Evolutionary conservation across 2,329 filamentous ascomycete genomes (phyloP).

Genomic region (Drechslerella stenobrocha): DNA sequence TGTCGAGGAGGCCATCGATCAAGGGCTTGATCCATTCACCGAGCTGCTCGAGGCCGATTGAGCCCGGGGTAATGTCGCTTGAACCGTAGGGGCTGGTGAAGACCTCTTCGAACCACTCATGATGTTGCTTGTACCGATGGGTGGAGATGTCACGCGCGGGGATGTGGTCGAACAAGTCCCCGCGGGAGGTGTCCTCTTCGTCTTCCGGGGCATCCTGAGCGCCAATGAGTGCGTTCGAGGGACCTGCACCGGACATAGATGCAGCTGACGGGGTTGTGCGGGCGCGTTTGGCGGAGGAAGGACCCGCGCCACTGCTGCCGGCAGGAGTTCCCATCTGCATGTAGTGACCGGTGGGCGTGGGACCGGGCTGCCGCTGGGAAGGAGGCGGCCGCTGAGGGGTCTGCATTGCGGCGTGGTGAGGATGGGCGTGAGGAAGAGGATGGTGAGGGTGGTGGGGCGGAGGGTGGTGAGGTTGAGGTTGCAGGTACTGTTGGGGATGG

Average conservation of each 20-base stretch:
- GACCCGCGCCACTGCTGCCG: slow-evolving; percentile 14
- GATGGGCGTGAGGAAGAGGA: not conserved
- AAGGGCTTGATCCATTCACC: slow-evolving; percentile 37
- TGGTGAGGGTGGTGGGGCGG: not conserved
- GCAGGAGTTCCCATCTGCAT: slow-evolving; percentile 39
- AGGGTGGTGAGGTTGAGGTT: slow-evolving; percentile 29
- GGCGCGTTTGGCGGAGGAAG: slow-evolving; percentile 34
- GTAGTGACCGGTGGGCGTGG: slow-evolving; percentile 32
- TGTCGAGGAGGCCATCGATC: slow-evolving; percentile 24
- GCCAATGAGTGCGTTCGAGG: slow-evolving; percentile 28
- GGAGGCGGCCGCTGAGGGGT: slow-evolving; percentile 22
- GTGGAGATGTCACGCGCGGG: slow-evolving; percentile 87
- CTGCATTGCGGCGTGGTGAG: slow-evolving; percentile 26
- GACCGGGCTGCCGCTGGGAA: slow-evolving; percentile 22
- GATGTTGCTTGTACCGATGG: slow-evolving; percentile 86
- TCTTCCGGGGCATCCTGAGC: slow-evolving; percentile 66
- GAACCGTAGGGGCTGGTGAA: slow-evolving; percentile 86
- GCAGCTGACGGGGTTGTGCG: slow-evolving; percentile 25
- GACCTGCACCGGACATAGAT: slow-evolving; percentile 7
- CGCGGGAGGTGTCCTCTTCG: slow-evolving; percentile 82
- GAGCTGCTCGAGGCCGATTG: slow-evolving; percentile 54
- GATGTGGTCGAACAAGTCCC: slow-evolving; percentile 86
- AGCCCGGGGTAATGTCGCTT: slow-evolving; percentile 74
- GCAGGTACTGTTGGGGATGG: slow-evolving; percentile 39
- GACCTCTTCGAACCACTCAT: slow-evolving; percentile 99